Evolutionary conservation across 2,329 filamentous ascomycete genomes (phyloP), one percentile per base, ranked within the genome.

Genomic region (Clathrospora elynae): DNA sequence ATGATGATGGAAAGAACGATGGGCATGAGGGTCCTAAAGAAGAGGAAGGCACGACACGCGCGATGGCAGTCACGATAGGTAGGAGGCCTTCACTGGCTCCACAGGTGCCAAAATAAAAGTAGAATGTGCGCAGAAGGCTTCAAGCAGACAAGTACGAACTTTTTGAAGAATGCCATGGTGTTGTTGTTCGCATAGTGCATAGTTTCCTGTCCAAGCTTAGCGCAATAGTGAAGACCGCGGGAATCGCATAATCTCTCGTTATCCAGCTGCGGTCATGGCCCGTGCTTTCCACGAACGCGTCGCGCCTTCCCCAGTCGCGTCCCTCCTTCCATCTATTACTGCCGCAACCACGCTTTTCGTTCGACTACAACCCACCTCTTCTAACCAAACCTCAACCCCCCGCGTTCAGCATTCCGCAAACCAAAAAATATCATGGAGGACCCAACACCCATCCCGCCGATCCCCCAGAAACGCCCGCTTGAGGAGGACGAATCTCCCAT

Each of bases 391-490:
- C 18, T 19, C 31, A 29, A 26, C 10, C 8, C 29, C 13, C 24
- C 12, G 16, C 14, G 7, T 16, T 11, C 20, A 12, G 17, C 36
- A 25, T 45, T 30, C 20, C 33, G 26, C n/a, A 35, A 35, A 17
- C 24, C 19, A 4, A 9, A 18, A 18, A 11, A 14, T 34, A 45
- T 20, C 23, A 71, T 70, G 67, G 64, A 65, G 42, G 62, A 62
- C 35, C 53, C 57, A 17, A 42, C 51, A 12, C 46, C 51, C 2
- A 25, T 56, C 26, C 35, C 49, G 23, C 49, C 62, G 16, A 29
- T 49, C 3, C 45, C 51, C 18, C 55, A 66, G 25, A 71, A 71
- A 46, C 68, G 68, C 26, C 49, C 67, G 14, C 57, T 55, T 24
- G 61, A 66, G n/a, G 64, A 68, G 10, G 60, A 66, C 18, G 51